Base-by-base conservation (phyloP, 2,329 filamentous ascomycete species). In the Elsinoe batatas region DNA sequence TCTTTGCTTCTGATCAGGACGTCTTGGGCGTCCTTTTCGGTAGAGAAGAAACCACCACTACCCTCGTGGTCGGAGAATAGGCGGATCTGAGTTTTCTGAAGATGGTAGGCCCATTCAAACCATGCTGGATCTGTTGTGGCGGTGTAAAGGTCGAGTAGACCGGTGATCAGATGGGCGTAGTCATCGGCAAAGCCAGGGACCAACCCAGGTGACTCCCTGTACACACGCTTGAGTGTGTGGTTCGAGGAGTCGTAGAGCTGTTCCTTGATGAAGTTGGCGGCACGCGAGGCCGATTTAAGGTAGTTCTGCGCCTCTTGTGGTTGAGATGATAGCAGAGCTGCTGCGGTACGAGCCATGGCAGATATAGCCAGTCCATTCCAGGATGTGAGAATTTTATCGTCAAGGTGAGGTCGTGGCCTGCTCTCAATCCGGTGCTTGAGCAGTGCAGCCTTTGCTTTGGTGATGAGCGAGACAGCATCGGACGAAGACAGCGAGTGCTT, bases 351-450 rank as follows among this genome's bases (percentile, higher is more conserved):
- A 13, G 89, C 83, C n/a, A 98, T 75, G 0, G 88, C 84, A 1
- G 85, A 84, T 56, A 97, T 89, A 0, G 87, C 88, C 57, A 97
- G 79, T 2, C 91, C 91, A 61, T 97, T 97, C 82, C 88, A 93
- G 10, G 84, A 82, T 1, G 87, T 83, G 2, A 96, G 82, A 42
- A 95, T 84, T 70, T 97, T 97, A 65, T 90, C 87, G 64, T 97
- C 93, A 5, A 94, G 72, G 6, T 82, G 81, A 2, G 93, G 93
- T 13, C 84, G 78, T 1, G 85, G 83, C 0, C 93, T 82, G 61
- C 89, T 85, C 60, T 75, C 81, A 36, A 91, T 82, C 18, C 90
- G 79, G 67, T 91, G 82, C 2, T 81, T 78, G 33, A 80, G 79
- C 11, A 98, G 74, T 61, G 85, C 87, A 56, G 75, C 70, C 61